phyloP scores from a whole-genome alignment of 495 filamentous ascomycete genomes.

The Chaetomidium leptoderma region DNA sequence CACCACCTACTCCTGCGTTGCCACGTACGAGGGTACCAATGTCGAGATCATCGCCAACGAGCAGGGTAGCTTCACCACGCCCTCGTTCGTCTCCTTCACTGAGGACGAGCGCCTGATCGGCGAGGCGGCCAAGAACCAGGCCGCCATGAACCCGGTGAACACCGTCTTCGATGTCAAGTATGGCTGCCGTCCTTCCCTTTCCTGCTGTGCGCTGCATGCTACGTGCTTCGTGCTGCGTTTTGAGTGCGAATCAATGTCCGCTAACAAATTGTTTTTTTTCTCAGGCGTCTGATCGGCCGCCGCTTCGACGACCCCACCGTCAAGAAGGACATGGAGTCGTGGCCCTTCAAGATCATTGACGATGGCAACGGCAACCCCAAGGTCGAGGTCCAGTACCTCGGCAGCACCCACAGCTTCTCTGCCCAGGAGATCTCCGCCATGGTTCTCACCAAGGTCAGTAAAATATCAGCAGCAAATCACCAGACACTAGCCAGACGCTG shows the following conservation, averaged over 20 bases:
- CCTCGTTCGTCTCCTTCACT: constrained; percentile 98
- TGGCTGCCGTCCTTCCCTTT: constrained; percentile 1
- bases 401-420: constrained; percentile 89
- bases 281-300: constrained; percentile 87
- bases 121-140: constrained; percentile 99
- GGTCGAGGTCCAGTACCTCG: constrained; percentile 93
- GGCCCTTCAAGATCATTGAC: constrained; percentile 96
- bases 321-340: constrained; percentile 96
- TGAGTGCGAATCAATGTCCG: too few species aligned
- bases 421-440: constrained; percentile 98
- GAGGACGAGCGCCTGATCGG: constrained; percentile 97
- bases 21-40: constrained; percentile 97
- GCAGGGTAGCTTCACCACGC: constrained; percentile 98
- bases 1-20: constrained; percentile 99
- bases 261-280: constrained; percentile 30
- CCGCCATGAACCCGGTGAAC: constrained; percentile 96
- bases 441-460: constrained; percentile 76
- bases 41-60: constrained; percentile 99
- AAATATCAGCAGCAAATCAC: constrained; percentile 8
- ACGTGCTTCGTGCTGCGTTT: too few species aligned
- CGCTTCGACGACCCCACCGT: constrained; percentile 92
- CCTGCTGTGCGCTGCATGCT: neutral
- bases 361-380: constrained; percentile 76
- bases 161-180: constrained; percentile 98
- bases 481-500: constrained; percentile 3